Evolutionary conservation across 2,329 filamentous ascomycete genomes (phyloP).

Genomic region (Monilinia fructigena): DNA sequence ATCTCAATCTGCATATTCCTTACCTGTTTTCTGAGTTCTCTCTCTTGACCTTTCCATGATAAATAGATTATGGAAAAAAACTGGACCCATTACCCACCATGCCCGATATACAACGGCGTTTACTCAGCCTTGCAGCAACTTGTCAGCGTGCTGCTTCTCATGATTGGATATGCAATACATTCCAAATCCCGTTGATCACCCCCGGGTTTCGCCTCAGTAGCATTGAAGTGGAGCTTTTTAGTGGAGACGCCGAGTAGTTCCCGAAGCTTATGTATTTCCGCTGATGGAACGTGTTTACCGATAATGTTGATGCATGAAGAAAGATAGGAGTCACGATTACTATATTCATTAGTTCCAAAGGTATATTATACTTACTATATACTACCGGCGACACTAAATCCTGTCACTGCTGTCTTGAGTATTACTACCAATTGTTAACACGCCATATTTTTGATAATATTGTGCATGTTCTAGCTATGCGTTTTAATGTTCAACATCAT

Average conservation of each 20-base stretch:
- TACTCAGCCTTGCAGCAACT: background rate
- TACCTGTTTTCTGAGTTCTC: background rate
- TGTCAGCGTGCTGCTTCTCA: background rate
- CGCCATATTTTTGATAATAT: background rate
- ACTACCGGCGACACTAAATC: background rate
- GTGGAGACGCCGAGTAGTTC: background rate
- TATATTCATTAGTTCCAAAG: background rate
- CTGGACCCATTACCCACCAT: background rate
- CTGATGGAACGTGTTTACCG: background rate
- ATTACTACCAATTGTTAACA: background rate
- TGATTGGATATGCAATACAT: background rate
- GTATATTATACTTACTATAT: background rate
- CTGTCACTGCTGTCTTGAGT: background rate
- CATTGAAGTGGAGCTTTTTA: background rate
- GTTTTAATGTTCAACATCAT: background rate
- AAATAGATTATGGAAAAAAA: background rate
- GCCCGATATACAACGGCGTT: background rate
- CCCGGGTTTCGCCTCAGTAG: background rate
- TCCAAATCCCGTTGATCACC: background rate
- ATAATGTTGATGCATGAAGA: background rate
- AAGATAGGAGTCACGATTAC: background rate
- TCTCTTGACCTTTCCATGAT: background rate
- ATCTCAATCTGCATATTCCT: background rate
- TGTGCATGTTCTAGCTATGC: background rate
- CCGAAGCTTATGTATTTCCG: conserved; percentile 1